Conservation (phyloP, 306 rosid species). For the Delonix regia region DNA sequence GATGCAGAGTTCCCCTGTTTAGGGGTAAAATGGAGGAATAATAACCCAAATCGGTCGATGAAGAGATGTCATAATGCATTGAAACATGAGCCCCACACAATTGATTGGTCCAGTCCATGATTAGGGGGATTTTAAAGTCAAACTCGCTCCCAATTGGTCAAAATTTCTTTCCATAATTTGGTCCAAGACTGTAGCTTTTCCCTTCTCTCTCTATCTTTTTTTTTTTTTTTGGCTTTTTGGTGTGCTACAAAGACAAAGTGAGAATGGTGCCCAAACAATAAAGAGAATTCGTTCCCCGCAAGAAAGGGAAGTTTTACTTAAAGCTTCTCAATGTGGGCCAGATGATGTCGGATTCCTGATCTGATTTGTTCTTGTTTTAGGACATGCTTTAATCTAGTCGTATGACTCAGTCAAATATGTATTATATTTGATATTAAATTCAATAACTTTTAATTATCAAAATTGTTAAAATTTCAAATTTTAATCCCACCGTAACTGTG, state of each 20-base stretch:
- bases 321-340: not conserved
- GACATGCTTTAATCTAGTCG: not conserved
- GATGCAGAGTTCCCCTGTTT: not conserved
- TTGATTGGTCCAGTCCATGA: slow-evolving; percentile 39
- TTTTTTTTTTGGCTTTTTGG: not conserved
- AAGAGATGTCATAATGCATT: not conserved
- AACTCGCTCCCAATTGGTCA: slow-evolving; percentile 37
- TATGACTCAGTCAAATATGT: too few relatives aligned
- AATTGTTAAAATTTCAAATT: too few relatives aligned
- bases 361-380: not conserved
- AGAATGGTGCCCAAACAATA: not conserved
- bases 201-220: not conserved
- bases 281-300: not conserved
- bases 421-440: too few relatives aligned
- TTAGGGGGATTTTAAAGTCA: slow-evolving; percentile 47
- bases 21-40: not conserved
- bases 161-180: slow-evolving; percentile 28
- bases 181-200: slow-evolving; percentile 6
- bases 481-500: too few relatives aligned
- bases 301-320: slow-evolving; percentile 24
- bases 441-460: too few relatives aligned
- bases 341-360: not conserved
- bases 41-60: slow-evolving; percentile 26
- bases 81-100: slow-evolving; percentile 22
- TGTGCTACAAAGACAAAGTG: not conserved